Base-by-base conservation (phyloP, 441 rosid species). In the Adansonia rubrostipa region DNA sequence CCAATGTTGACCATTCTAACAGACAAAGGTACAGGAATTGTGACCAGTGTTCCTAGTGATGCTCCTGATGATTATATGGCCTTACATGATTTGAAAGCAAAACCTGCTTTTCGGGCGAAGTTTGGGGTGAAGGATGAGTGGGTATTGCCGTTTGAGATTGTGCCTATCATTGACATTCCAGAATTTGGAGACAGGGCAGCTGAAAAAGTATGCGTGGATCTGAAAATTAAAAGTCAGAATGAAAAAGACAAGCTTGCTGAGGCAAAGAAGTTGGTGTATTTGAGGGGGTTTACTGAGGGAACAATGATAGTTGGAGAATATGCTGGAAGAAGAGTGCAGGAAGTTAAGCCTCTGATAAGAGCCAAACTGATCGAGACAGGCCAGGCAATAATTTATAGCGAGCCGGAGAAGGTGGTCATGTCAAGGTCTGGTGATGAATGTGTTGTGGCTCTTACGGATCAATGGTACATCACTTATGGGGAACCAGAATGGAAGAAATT, bases 371-470 rank as follows among this genome's bases (percentile, higher is more conserved):
- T 91, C 28, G 97, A 95, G 83, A 81, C 86, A 14, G 97, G 97
- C 0, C 86, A 89, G 85, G 99, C 93, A 33, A 84, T 92, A 44
- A 75, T 88, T 85, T 93, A 93, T 64, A 92, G 98, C 74, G 99
- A 96, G 80, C 99, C 99, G 9, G 99, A 96, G 89, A 96, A 93
- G 86, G 85, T 82, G 62, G 99, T 96, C 69, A 88, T 91, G 85
- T 96, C 99, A 60, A 89, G 99, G 84, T 96, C 99, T 0, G 99
- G 99, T 57, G 98, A 96, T 86, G 98, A 96, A 75, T 95, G 99
- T 83, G 99, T 95, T 75, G 99, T 93, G 76, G 99, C 99, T 76
- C 95, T 93, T 47, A 96, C 99, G 15, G 99, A 95, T 77, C 98
- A 95, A 84, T 95, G 99, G 99, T 95, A 93, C 85, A 85, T 95